Conservation (phyloP, 768 basidiomycete species). For the Tylopilus balloui region DNA sequence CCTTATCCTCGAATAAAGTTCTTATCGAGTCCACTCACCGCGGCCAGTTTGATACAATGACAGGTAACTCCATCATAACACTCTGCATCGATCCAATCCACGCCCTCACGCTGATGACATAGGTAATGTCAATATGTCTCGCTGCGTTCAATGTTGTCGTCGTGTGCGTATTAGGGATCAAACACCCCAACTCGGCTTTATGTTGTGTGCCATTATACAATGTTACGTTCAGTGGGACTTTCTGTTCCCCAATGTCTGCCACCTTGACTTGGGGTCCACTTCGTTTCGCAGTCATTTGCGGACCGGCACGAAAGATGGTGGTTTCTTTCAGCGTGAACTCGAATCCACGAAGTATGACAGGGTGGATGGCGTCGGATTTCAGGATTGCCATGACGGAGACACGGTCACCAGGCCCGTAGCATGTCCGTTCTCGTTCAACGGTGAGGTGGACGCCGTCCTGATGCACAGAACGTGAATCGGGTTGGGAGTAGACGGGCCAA, state of each 20-base stretch:
- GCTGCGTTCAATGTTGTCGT: slow-evolving; percentile 80
- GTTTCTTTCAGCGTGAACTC: slow-evolving; percentile 78
- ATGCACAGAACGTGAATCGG: slow-evolving; percentile 59
- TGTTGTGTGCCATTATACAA: slow-evolving; percentile 70
- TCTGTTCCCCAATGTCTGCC: slow-evolving; percentile 60
- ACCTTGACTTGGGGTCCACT: slow-evolving; percentile 53
- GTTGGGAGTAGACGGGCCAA: slow-evolving; percentile 87
- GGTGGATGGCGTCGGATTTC: slow-evolving; percentile 63
- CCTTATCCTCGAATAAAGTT: background rate
- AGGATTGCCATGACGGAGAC: slow-evolving; percentile 68
- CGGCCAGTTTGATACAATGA: slow-evolving; percentile 84
- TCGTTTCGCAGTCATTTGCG: slow-evolving; percentile 48
- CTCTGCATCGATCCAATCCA: slow-evolving; percentile 65
- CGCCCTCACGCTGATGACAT: slow-evolving; percentile 72
- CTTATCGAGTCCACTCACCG: slow-evolving; percentile 42
- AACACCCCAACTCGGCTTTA: slow-evolving; percentile 67
- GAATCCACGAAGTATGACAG: slow-evolving; percentile 75
- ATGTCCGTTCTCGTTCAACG: slow-evolving; percentile 71
- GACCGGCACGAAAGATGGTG: slow-evolving; percentile 66
- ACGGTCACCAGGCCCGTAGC: slow-evolving; percentile 84
- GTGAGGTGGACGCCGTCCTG: slow-evolving; percentile 71
- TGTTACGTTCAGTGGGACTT: slow-evolving; percentile 66
- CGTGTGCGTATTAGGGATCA: slow-evolving; percentile 68
- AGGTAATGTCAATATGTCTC: slow-evolving; percentile 81
- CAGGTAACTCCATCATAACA: slow-evolving; percentile 67